Evolutionary conservation across 805 yeast species (phyloP).

Genomic region (Candida argentea): DNA sequence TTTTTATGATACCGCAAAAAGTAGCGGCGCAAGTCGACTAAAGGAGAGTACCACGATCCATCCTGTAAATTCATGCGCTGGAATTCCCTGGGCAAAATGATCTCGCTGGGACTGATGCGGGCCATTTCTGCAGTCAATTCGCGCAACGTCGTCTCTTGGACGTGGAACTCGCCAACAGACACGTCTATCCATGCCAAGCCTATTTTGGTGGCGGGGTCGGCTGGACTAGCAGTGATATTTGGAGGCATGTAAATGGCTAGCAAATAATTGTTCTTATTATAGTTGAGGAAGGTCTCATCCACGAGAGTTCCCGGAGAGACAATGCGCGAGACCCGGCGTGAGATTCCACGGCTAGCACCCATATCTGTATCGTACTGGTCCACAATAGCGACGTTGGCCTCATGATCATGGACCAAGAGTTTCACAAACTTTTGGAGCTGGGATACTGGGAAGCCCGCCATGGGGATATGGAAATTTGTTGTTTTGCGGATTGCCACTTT

Average conservation of each 20-base stretch:
- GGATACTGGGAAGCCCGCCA: constrained; percentile 85
- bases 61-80: constrained; percentile 26
- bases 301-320: constrained; percentile 90
- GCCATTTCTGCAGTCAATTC: constrained; percentile 63
- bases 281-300: constrained; percentile 75
- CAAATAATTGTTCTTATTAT: constrained; percentile 60
- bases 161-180: constrained; percentile 69
- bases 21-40: constrained; percentile 50
- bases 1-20: constrained; percentile 44
- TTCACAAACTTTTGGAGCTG: constrained; percentile 67
- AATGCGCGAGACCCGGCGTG: constrained; percentile 66
- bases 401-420: constrained; percentile 59
- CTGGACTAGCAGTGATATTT: constrained; percentile 25
- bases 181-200: constrained; percentile 88
- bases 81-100: constrained; percentile 45
- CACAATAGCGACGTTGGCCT: constrained; percentile 70
- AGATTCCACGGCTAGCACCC: constrained; percentile 27
- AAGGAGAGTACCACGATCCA: constrained; percentile 47
- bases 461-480: constrained; percentile 40
- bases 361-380: constrained; percentile 41
- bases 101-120: constrained; percentile 74
- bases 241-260: constrained; percentile 55
- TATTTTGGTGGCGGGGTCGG: constrained; percentile 34
- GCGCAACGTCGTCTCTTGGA: constrained; percentile 50
- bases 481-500: constrained; percentile 53